Conservation (phyloP, 1,284 basidiomycete species). For the Microbotryomycetes sp. region DNA sequence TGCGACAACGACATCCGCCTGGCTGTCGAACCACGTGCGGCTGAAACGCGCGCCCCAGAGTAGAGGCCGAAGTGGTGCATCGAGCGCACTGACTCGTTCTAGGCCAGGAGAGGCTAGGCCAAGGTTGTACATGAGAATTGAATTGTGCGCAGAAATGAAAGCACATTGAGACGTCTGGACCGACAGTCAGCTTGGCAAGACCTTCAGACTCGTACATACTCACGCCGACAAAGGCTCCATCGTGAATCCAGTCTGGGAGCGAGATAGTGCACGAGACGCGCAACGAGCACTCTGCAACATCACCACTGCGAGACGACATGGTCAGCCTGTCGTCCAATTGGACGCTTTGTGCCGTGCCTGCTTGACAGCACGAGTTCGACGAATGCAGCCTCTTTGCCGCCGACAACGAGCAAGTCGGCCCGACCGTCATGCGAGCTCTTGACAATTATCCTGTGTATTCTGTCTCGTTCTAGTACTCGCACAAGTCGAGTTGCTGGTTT, state of each 20-base stretch:
- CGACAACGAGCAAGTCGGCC: background rate
- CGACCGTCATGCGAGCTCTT: too few species aligned
- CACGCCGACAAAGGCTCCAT: constrained; percentile 12
- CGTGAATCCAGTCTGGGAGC: constrained; percentile 11
- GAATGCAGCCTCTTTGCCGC: constrained; percentile 17
- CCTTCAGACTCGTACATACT: background rate
- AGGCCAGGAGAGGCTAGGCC: background rate
- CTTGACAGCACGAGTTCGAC: background rate
- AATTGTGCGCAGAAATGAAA: constrained; percentile 5
- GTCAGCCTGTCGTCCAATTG: too few species aligned
- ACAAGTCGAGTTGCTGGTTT: too few species aligned
- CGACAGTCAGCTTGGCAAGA: background rate
- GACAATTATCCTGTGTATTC: constrained; percentile 7
- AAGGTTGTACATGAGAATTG: constrained; percentile 1
- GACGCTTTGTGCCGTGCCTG: background rate
- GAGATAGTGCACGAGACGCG: background rate
- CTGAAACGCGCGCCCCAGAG: constrained; percentile 16
- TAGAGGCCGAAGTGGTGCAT: constrained; percentile 10
- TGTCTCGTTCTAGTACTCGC: constrained; percentile 9
- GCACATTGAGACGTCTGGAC: background rate
- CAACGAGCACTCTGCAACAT: too few species aligned
- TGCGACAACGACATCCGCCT: background rate
- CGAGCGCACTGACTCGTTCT: background rate
- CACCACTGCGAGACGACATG: too few species aligned
- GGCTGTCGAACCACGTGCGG: background rate